Evolutionary conservation across 495 filamentous ascomycete genomes (phyloP).

Genomic region (Schizothecium vesticola): DNA sequence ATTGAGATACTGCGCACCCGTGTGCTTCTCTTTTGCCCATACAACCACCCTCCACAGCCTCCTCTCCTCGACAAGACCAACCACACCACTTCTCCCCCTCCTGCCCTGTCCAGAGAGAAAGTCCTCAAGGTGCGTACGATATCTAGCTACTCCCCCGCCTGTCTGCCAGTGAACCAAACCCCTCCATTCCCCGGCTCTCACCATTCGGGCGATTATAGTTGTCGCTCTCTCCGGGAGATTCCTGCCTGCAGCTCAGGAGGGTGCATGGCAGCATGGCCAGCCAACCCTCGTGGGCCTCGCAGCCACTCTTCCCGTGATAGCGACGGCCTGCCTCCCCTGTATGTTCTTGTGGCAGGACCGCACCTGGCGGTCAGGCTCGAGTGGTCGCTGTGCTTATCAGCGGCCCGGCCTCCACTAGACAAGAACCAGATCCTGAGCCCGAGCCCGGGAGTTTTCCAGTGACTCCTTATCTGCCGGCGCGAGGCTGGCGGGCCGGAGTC

Average conservation of each 20-base stretch:
- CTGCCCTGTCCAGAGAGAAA: background rate
- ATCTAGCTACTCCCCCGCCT: background rate
- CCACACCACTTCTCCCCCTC: background rate
- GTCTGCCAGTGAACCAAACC: background rate
- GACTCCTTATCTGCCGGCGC: conserved; percentile 20
- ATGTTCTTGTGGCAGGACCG: background rate
- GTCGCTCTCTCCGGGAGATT: conserved; percentile 2
- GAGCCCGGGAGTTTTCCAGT: conserved; percentile 10
- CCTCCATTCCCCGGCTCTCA: background rate
- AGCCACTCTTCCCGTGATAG: conserved; percentile 14
- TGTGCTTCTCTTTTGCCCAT: background rate
- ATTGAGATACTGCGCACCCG: conserved; percentile 8
- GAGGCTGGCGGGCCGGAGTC: conserved; percentile 13
- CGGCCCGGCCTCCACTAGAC: conserved; percentile 1
- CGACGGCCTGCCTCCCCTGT: conserved; percentile 3
- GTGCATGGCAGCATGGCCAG: background rate
- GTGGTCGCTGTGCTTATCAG: conserved; percentile 16
- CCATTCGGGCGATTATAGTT: background rate
- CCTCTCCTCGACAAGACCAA: background rate
- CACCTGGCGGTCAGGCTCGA: background rate
- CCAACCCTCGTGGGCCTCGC: background rate
- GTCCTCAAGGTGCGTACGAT: background rate
- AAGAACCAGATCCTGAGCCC: background rate
- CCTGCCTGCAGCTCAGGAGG: conserved; percentile 12
- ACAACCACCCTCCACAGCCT: background rate